Evolutionary conservation across 768 basidiomycete genomes (phyloP).

Genomic region (Auriscalpium vulgare): DNA sequence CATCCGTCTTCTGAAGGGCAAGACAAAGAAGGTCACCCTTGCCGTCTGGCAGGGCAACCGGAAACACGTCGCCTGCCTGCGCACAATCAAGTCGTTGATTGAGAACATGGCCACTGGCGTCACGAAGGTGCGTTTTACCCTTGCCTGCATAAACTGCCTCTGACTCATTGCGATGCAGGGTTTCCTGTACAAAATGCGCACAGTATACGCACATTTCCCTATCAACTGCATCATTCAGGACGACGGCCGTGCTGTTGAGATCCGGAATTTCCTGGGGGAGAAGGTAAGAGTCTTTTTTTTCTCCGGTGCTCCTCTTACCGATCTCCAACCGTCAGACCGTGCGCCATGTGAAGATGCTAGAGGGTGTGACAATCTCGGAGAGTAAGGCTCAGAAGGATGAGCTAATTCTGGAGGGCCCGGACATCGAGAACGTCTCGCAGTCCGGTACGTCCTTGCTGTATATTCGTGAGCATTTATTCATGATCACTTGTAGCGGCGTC

Average conservation of each 20-base stretch:
- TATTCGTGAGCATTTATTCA: constrained; percentile 4
- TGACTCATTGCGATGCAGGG: constrained; percentile 44
- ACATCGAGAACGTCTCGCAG: constrained; percentile 95
- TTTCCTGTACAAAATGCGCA: constrained; percentile 99
- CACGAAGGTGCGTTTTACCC: constrained; percentile 58
- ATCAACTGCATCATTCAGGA: constrained; percentile 97
- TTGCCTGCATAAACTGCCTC: not conserved
- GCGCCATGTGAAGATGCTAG: constrained; percentile 87
- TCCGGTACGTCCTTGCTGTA: constrained; percentile 48
- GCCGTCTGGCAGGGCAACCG: constrained; percentile 97
- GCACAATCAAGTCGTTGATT: constrained; percentile 92
- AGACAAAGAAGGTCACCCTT: constrained; percentile 75
- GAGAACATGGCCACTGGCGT: constrained; percentile 98
- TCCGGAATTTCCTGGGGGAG: constrained; percentile 93
- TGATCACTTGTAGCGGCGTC: constrained; percentile 61
- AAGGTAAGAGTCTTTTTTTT: constrained; percentile 44
- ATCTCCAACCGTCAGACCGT: constrained; percentile 51
- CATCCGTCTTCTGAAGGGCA: constrained; percentile 74
- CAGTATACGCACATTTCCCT: constrained; percentile 99
- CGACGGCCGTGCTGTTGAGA: constrained; percentile 64
- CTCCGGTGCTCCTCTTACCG: not conserved
- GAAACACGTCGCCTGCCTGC: constrained; percentile 97
- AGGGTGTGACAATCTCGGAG: constrained; percentile 76
- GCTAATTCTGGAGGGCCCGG: constrained; percentile 88
- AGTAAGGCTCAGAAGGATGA: constrained; percentile 94